Conservation (phyloP, 495 filamentous ascomycete species). For the Chaetomium fimeti region DNA sequence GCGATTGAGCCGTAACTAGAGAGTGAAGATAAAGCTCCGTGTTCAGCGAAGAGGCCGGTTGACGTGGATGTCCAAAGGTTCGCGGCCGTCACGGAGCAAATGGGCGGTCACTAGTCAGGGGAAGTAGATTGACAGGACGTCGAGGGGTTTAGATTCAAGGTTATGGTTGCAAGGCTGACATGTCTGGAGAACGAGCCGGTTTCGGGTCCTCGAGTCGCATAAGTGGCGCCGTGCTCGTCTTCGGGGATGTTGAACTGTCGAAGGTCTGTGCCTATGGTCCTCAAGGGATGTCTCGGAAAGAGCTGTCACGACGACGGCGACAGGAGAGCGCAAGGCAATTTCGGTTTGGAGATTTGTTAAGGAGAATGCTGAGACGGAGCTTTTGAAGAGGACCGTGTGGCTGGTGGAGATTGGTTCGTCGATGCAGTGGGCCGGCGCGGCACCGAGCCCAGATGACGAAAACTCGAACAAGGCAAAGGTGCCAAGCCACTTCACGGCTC, state of each 20-base stretch:
- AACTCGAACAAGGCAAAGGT: conserved; percentile 22
- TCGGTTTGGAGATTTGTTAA: conserved; percentile 9
- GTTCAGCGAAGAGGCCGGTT: not conserved
- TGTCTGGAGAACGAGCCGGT: conserved; percentile 13
- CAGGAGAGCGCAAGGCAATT: conserved; percentile 8
- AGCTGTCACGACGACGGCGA: conserved; percentile 8
- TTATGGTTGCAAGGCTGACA: conserved; percentile 15
- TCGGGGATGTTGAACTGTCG: not conserved
- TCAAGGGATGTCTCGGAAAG: not conserved
- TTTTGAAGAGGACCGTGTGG: conserved; percentile 21
- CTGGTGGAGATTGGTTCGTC: conserved; percentile 23
- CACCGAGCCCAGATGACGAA: conserved; percentile 26
- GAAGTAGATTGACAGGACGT: not conserved
- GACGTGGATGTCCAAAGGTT: not conserved
- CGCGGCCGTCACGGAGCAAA: not conserved
- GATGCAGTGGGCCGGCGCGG: conserved; percentile 15
- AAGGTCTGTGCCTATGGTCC: not conserved
- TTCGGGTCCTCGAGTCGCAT: conserved; percentile 17
- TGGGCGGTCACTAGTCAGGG: conserved; percentile 7
- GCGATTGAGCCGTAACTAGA: conserved; percentile 14
- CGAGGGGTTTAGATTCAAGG: conserved; percentile 4
- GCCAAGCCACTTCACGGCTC: conserved; percentile 14
- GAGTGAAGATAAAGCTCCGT: not conserved
- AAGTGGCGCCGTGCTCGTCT: conserved; percentile 6
- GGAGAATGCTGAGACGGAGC: conserved; percentile 1